A percentile compares a stretch with the other conserved stretches of the same genome.
phyloP scores from a whole-genome alignment of 805 yeast genomes.

The Starmerella ratchasimensis region DNA sequence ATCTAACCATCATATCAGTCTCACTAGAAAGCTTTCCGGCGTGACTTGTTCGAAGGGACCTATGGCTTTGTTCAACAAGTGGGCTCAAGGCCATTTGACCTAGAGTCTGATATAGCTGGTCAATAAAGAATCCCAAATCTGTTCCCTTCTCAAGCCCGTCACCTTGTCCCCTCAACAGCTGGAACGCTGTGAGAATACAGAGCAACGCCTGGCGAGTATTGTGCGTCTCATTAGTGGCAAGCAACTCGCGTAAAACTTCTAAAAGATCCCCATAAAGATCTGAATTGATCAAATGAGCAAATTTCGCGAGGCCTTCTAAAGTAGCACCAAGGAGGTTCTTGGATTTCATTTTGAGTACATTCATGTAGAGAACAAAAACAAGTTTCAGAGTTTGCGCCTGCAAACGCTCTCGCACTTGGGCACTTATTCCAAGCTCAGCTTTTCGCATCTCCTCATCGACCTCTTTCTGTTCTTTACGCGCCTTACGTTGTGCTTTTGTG shows the following conservation, averaged over 20 bases:
- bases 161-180: conserved; percentile 59
- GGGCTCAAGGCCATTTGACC: conserved; percentile 61
- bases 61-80: conserved; percentile 75
- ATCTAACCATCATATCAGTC: conserved; percentile 64
- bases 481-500: conserved; percentile 80
- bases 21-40: conserved; percentile 62
- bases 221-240: conserved; percentile 37
- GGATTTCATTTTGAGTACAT: conserved; percentile 51
- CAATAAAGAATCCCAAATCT: conserved; percentile 70
- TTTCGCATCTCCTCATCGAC: conserved; percentile 79
- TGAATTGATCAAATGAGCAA: conserved; percentile 83
- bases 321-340: conserved; percentile 68
- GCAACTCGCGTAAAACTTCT: conserved; percentile 74
- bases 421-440: conserved; percentile 79
- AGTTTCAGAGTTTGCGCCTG: conserved; percentile 74
- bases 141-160: conserved; percentile 43
- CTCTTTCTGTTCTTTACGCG: conserved; percentile 67
- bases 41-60: conserved; percentile 65
- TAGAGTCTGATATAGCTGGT: conserved; percentile 55
- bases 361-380: conserved; percentile 60
- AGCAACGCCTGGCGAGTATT: conserved; percentile 55
- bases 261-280: conserved; percentile 87
- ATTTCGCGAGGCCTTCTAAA: conserved; percentile 78
- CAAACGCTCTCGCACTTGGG: conserved; percentile 69
- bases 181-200: conserved; percentile 81